Evolutionary conservation across 768 basidiomycete species (phyloP), one percentile per base, ranked within the genome.

Genomic region (Boletus bicolor): DNA sequence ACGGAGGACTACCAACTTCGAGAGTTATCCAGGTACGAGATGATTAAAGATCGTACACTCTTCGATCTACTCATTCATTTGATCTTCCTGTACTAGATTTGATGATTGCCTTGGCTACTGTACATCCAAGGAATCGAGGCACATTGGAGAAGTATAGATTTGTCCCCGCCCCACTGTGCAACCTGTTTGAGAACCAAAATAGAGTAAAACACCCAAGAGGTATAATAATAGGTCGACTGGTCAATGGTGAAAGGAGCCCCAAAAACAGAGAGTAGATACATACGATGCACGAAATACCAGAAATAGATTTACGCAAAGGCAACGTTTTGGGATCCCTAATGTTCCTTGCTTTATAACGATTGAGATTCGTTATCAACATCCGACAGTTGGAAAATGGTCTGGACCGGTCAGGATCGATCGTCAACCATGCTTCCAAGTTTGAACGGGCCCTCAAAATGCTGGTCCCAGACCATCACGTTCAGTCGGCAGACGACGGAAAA

Each of bases 21-120:
- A 59, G 30, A 39, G 26, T 58, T 7, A 44, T 69, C 2, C 53
- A 65, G 65, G 69, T 57, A 45, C 35, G 67, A 24, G 15, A 38
- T 6, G 19, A 26, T 30, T 37, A 14, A 30, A n/a, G 10, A 34
- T 15, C 26, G 9, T 26, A 24, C 21, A 38, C 6, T 24, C 2
- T 28, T 19, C 36, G 39, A 19, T 14, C 10, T 19, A 30, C 51
- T 56, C 9, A 55, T 32, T 12, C 14, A 24, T 21, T 41, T 36
- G 47, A n/a, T 45, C n/a, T 51, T 30, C 5, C 37, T 63, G 55
- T 62, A 61, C 9, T 49, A 60, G n/a, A 19, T 49, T 24, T 72
- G 57, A 72, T 49, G 37, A 41, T 26, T 50, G 81, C 38, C 55
- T 3, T 30, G 38, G 35, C 34, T 37, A 46, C 32, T 1, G 32